Conservation (phyloP, 768 basidiomycete species). For the Termitomyces titanicus region DNA sequence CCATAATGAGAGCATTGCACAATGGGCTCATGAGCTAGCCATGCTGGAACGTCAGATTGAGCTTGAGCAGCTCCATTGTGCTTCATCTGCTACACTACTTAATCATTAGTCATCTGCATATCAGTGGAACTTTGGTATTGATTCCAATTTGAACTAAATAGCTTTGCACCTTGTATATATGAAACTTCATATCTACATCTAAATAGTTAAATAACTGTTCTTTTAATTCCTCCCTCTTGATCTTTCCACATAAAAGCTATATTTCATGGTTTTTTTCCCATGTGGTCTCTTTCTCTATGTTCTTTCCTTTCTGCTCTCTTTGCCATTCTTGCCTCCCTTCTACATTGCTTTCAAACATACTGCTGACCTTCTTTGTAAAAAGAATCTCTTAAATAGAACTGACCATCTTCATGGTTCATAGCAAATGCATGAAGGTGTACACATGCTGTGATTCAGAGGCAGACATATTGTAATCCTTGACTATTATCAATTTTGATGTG, state of each 20-base stretch:
- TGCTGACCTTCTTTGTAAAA: background rate
- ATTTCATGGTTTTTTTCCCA: slow-evolving; percentile 8
- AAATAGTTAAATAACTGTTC: slow-evolving; percentile 4
- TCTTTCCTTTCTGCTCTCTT: background rate
- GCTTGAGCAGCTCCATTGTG: background rate
- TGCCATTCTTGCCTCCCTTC: background rate
- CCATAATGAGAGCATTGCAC: background rate
- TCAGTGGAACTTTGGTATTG: background rate
- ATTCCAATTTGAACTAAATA: background rate
- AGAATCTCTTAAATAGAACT: background rate
- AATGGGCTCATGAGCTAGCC: background rate
- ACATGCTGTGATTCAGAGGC: slow-evolving; percentile 26
- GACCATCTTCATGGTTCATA: background rate
- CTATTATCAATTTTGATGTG: slow-evolving; percentile 19
- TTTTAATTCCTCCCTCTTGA: slow-evolving; percentile 20
- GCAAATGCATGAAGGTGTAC: slow-evolving; percentile 28
- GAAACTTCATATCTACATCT: background rate
- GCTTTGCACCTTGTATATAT: background rate
- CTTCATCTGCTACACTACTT: background rate
- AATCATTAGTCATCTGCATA: background rate
- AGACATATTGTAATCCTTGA: slow-evolving; percentile 14
- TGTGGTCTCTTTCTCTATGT: background rate
- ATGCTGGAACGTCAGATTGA: background rate
- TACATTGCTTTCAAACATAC: background rate
- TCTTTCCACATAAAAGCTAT: slow-evolving; percentile 14